Base-by-base conservation (phyloP, 2,329 filamentous ascomycete species). In the Colletotrichum costaricense region DNA sequence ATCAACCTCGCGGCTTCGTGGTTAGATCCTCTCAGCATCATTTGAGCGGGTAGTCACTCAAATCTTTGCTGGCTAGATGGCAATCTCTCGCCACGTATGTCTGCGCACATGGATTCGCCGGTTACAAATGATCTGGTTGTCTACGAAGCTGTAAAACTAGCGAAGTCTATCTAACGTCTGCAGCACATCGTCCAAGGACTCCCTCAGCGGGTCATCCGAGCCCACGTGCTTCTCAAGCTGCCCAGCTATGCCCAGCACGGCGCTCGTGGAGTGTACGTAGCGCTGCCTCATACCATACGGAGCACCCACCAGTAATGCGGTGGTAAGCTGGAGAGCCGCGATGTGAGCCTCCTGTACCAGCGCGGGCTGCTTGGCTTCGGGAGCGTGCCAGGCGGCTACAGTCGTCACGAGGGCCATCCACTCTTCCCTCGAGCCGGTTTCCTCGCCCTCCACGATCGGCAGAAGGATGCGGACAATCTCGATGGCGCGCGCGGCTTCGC, bases 381-480 rank as follows among this genome's bases (percentile, higher is more conserved):
- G 81, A 0, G 84, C 78, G 56, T 85, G 77, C 85, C 86, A 88
- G 4, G 85, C 87, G 2, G 89, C 87, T 1, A 88, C 84, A 1
- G 79, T 78, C 2, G 87, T 89, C 42, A 92, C 84, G 8, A 88
- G 75, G 42, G 85, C 83, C 85, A 92, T 88, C 90, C 90, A 92
- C 2, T 85, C 84, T 75, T 91, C 89, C 7, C 82, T 81, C 9
- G 85, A 84, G 19, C 83, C 84, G 0, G 81, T 79, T 1, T 79
- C 78, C 75, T 87, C 85, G 42, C 82, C 80, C 76, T 91, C 89
- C 2, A 85, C 83, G 7, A 91, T 79, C 2, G 85, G 83, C 16
- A 91, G 82, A 5, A 93, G 81, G 2, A 91, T 80, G 1, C 89
- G 85, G 12, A 91, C 85, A 54, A 91, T 86, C 72, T 91, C 88